A percentile compares a stretch with the other conserved stretches of the same genome.
phyloP scores from a whole-genome alignment of 805 yeast genomes.

The Kazachstania kunashirensis region DNA sequence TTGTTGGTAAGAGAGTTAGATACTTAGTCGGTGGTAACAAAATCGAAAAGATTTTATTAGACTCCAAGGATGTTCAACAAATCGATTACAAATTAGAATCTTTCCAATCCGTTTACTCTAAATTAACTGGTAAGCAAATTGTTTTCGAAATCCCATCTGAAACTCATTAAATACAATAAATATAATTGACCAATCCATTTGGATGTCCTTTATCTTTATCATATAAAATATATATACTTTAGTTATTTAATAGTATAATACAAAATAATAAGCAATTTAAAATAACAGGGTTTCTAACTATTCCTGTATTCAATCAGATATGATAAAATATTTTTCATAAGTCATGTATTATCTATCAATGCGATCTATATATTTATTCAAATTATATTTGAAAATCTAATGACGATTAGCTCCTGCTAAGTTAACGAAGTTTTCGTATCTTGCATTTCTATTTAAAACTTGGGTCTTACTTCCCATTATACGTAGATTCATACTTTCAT shows the following conservation, averaged over 20 bases:
- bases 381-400: too few relatives aligned
- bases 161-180: conserved; percentile 25
- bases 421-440: conserved; percentile 16
- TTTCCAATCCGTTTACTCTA: conserved; percentile 96
- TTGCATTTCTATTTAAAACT: conserved; percentile 4
- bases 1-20: conserved; percentile 98
- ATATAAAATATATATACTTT: conserved; percentile 8
- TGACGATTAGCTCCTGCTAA: conserved; percentile 7
- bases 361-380: too few relatives aligned
- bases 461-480: conserved; percentile 2
- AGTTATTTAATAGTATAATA: conserved; percentile 5
- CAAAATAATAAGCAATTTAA: conserved; percentile 2
- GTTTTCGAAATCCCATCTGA: conserved; percentile 82
- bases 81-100: conserved; percentile 99
- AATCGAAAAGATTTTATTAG: conserved; percentile 94
- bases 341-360: too few relatives aligned
- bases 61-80: conserved; percentile 93
- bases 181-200: conserved; percentile 3
- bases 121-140: conserved; percentile 99
- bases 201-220: conserved; percentile 6
- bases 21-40: conserved; percentile 98
- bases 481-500: conserved; percentile 1
- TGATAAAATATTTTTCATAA: too few relatives aligned
- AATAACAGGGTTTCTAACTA: too few relatives aligned
- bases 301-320: too few relatives aligned